These are phyloP conservation scores for Lagenidium giganteum DNA, from an alignment of 352 stramenopile genomes.

Conservation along the genomic window DNA sequence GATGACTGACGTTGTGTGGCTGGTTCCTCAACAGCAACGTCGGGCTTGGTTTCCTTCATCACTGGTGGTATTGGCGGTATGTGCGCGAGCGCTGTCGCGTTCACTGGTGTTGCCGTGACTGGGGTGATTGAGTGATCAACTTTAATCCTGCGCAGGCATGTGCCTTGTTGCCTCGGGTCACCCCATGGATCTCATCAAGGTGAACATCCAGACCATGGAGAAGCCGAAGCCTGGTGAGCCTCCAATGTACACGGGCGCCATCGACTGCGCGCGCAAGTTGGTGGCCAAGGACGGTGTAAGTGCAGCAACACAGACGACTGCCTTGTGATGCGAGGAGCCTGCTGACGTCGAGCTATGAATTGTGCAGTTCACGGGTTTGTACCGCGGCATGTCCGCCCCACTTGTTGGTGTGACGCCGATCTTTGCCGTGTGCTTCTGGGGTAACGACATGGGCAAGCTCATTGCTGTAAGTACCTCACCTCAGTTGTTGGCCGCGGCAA, in stretches of 20 bases:
- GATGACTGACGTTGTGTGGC: background rate
- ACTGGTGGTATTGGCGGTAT: conserved; percentile 88
- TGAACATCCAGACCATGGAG: conserved; percentile 87
- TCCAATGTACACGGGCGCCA: conserved; percentile 61
- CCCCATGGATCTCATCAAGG: conserved; percentile 93
- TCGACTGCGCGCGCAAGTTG: conserved; percentile 89
- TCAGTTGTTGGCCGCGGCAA: too few species aligned
- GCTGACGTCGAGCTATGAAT: too few species aligned
- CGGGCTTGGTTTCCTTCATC: conserved; percentile 88
- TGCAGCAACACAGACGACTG: too few species aligned
- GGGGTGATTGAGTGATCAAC: background rate
- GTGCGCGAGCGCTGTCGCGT: conserved; percentile 2
- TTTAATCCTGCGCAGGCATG: conserved; percentile 54
- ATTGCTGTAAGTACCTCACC: conserved; percentile 72
- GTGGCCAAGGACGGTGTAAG: conserved; percentile 87
- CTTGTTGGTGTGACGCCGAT: conserved; percentile 93
- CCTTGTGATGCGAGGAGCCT: too few species aligned
- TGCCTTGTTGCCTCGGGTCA: conserved; percentile 90
- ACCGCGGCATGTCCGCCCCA: conserved; percentile 92
- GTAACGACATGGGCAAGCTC: conserved; percentile 93
- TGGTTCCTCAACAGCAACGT: conserved; percentile 34
- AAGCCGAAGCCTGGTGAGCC: conserved; percentile 41
- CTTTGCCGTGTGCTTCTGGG: conserved; percentile 96
- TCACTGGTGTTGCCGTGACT: background rate
- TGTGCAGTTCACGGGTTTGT: conserved; percentile 61